phyloP scores from a whole-genome alignment of 345 rosid species.

The Dimocarpus longan region DNA sequence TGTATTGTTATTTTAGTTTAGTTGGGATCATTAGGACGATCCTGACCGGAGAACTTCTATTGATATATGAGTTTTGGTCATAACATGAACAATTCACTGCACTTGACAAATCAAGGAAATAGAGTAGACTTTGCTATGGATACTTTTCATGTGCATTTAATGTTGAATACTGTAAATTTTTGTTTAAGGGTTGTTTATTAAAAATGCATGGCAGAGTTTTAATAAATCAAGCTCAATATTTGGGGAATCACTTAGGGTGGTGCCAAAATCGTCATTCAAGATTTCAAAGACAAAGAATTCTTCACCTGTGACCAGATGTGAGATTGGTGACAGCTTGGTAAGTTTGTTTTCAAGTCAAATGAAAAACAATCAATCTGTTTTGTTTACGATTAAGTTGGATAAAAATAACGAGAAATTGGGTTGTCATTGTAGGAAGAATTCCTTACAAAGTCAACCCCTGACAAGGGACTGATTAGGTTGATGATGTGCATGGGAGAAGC shows the following conservation, averaged over 20 bases:
- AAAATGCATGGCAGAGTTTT: conserved; percentile 36
- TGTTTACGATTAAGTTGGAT: neutral
- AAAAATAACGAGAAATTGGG: neutral
- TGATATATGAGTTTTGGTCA: neutral
- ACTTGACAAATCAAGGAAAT: neutral
- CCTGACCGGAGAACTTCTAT: neutral
- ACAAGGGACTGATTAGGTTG: conserved; percentile 75
- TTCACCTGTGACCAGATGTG: conserved; percentile 66
- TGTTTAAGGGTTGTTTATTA: neutral
- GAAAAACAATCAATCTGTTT: neutral
- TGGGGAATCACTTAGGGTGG: conserved; percentile 68
- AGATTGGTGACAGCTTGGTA: conserved; percentile 95
- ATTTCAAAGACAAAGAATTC: conserved; percentile 51
- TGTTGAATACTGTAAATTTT: too few relatives aligned
- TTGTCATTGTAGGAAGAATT: conserved; percentile 76
- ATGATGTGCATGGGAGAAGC: conserved; percentile 97
- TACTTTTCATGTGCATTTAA: neutral
- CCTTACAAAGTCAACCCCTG: conserved; percentile 74
- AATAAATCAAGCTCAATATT: conserved; percentile 56
- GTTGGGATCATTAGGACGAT: neutral
- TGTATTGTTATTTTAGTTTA: too few relatives aligned
- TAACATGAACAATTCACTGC: neutral
- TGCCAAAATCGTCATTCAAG: conserved; percentile 55
- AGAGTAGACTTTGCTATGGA: neutral
- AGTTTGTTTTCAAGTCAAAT: conserved; percentile 14